Evolutionary conservation across 2,329 filamentous ascomycete species (phyloP), one percentile per base, ranked within the genome.

Genomic region (Tolypocladium guangdongense): DNA sequence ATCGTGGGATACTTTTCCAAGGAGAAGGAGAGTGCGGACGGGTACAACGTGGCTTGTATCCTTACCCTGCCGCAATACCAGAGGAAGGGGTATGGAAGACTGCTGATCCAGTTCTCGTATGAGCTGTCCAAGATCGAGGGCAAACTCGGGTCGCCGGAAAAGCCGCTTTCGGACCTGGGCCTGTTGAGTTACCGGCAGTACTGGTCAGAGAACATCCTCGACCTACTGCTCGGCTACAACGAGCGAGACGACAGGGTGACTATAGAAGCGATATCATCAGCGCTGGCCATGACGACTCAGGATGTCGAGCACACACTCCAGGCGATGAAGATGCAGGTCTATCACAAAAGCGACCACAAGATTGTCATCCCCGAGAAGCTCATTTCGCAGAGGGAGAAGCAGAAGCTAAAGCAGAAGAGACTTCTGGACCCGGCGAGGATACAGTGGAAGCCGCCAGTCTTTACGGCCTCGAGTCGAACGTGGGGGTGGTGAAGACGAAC

Each of bases 1-100:
- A 81, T 99, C 50, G 88, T 99, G n/a, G 93, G 93, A n/a, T 99
- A 96, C 67, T 99, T 99, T 70, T 95, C 88, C 53, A 99, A 99
- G 68, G 93, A 99, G 69, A 99, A 99, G 62, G 93, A 99, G 70
- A 92, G 87, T 39, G 90, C 90, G 0, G 95, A 99, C 63, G 90
- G 88, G 33, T 99, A 97, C 78, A 99, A 99, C 66, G 86, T 99
- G 35, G 95, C 93, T 5, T 99, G 95, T 80, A 99, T 99, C 67
- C 76, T 99, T 55, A 99, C 93, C 0, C 77, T 99, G 4, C 93
- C 93, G 0, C 95, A 99, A 66, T 97, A 95, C 62, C 93, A 99
- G 70, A 83, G 93, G 27, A 93, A 95, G 65, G 93, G 93, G 0
- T 96, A 93, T 63, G 93, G 95, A 27, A 86, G 90, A 55, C 78